Evolutionary conservation across 2,329 filamentous ascomycete species (phyloP).

Genomic region (Onygenales sp.): DNA sequence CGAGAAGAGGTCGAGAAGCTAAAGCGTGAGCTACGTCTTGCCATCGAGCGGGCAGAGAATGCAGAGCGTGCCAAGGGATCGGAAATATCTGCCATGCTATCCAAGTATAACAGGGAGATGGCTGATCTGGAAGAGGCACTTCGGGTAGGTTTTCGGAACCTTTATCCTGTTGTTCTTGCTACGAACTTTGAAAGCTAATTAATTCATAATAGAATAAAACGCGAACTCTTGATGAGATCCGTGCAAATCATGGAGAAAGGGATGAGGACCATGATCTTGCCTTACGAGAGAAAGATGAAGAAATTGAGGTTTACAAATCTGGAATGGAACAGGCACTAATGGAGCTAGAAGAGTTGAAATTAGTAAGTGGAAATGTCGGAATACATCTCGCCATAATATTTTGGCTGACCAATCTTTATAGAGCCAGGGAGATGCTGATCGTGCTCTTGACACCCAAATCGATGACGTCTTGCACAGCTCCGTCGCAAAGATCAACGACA

Average conservation of each 20-base stretch:
- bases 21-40: slow-evolving; percentile 85
- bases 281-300: slow-evolving; percentile 89
- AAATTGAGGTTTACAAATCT: slow-evolving; percentile 95
- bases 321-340: slow-evolving; percentile 95
- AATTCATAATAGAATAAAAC: slow-evolving; percentile 62
- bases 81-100: slow-evolving; percentile 86
- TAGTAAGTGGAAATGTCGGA: slow-evolving; percentile 31
- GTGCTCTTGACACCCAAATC: slow-evolving; percentile 79
- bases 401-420: slow-evolving; percentile 17
- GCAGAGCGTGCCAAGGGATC: slow-evolving; percentile 87
- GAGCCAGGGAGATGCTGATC: slow-evolving; percentile 65
- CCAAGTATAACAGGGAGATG: slow-evolving; percentile 96
- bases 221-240: slow-evolving; percentile 72
- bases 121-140: slow-evolving; percentile 90
- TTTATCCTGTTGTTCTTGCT: not conserved
- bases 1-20: slow-evolving; percentile 93
- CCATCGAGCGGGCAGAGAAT: slow-evolving; percentile 83
- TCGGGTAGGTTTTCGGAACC: slow-evolving; percentile 28
- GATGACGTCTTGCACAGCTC: slow-evolving; percentile 81
- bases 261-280: slow-evolving; percentile 77
- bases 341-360: slow-evolving; percentile 76
- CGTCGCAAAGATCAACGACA: slow-evolving; percentile 88
- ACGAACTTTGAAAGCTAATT: slow-evolving; percentile 14
- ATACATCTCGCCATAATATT: not conserved
- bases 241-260: slow-evolving; percentile 67